Evolutionary conservation across 768 basidiomycete species (phyloP).

Genomic region (Cubamyces sp.): DNA sequence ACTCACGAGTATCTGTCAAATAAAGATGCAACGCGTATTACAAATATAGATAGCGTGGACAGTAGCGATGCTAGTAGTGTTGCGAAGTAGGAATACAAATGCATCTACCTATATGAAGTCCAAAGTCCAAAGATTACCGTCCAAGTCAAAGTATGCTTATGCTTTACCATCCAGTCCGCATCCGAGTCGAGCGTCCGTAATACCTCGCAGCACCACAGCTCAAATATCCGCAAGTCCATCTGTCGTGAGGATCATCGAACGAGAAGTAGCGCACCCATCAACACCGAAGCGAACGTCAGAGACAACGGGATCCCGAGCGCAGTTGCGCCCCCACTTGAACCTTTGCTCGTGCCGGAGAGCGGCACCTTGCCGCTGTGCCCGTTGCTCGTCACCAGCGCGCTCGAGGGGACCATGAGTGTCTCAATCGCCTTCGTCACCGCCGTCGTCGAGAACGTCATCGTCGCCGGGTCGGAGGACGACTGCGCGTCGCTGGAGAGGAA

Average conservation of each 20-base stretch:
- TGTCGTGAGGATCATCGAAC: neutral
- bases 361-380: constrained; percentile 45
- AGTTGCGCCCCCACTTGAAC: constrained; percentile 23
- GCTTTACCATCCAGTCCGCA: neutral
- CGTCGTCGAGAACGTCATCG: constrained; percentile 60
- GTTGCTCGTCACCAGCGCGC: constrained; percentile 66
- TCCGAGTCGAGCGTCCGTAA: neutral
- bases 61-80: constrained; percentile 2
- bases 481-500: constrained; percentile 57
- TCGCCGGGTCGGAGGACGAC: constrained; percentile 38
- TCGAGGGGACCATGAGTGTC: constrained; percentile 58
- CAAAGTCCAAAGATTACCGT: constrained; percentile 6
- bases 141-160: neutral
- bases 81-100: constrained; percentile 1
- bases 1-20: no score
- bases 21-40: no score
- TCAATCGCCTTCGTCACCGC: constrained; percentile 57
- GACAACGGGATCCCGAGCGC: constrained; percentile 3
- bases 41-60: neutral
- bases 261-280: neutral
- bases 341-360: constrained; percentile 29
- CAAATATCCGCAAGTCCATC: neutral
- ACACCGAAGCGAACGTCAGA: neutral
- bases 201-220: neutral
- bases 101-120: neutral